phyloP scores from a whole-genome alignment of 2,329 filamentous ascomycete genomes.

The Diplodia sapinea region DNA sequence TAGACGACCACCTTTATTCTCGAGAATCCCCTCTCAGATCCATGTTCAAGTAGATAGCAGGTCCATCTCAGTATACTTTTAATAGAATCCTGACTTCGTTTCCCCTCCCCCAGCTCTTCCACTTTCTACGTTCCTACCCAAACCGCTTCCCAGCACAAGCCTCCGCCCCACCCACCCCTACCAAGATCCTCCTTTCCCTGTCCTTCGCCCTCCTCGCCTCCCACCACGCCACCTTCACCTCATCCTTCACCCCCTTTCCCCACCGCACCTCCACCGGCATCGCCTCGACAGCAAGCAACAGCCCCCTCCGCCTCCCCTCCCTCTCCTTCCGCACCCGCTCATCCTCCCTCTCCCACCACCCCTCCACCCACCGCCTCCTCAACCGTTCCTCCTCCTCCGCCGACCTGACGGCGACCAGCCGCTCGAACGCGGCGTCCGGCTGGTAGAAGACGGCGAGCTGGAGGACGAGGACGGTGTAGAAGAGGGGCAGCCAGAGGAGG shows the following conservation, averaged over 20 bases:
- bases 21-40: too few relatives aligned
- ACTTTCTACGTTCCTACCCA: neutral
- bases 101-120: neutral
- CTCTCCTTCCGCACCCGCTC: neutral
- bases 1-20: neutral
- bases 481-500: neutral
- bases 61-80: neutral
- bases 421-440: neutral
- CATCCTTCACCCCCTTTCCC: neutral
- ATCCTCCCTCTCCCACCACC: neutral
- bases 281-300: neutral
- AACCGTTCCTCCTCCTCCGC: neutral
- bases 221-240: neutral
- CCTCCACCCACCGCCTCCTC: too few relatives aligned
- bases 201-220: neutral
- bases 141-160: neutral
- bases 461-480: neutral
- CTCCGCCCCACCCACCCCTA: neutral
- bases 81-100: neutral
- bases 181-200: too few relatives aligned
- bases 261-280: neutral
- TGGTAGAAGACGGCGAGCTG: neutral
- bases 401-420: neutral
- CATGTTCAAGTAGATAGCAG: too few relatives aligned
- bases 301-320: neutral